Percentiles rank a stretch among this genome's conserved stretches.
phyloP scores from a whole-genome alignment of 2,329 filamentous ascomycete genomes.

The Aspergillus sp. region DNA sequence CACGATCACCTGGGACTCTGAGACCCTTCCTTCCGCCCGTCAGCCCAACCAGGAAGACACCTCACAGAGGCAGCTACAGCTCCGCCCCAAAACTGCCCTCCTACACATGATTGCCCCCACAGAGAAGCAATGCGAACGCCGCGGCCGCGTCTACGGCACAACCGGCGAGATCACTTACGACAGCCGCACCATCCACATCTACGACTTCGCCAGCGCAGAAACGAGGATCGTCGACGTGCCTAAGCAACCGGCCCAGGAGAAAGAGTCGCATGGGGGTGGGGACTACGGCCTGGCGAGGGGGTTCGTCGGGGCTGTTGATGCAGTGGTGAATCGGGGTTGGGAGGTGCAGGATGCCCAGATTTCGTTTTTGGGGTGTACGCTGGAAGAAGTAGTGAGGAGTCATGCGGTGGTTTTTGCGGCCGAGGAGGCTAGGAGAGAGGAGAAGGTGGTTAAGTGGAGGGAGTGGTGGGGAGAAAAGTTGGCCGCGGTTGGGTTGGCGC shows the following conservation, averaged over 20 bases:
- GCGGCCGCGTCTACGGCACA: conserved; percentile 78
- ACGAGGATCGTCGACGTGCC: conserved; percentile 52
- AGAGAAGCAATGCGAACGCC: conserved; percentile 74
- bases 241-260: conserved; percentile 49
- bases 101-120: conserved; percentile 95
- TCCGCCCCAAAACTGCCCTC: conserved; percentile 60
- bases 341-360: conserved; percentile 62
- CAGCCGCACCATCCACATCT: conserved; percentile 64
- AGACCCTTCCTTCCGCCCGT: conserved; percentile 21
- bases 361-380: conserved; percentile 66
- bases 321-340: conserved; percentile 64
- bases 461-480: conserved; percentile 64
- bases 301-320: conserved; percentile 74
- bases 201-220: conserved; percentile 58
- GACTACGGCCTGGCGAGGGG: conserved; percentile 72
- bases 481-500: not conserved
- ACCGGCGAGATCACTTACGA: conserved; percentile 82
- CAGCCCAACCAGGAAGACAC: too few species aligned
- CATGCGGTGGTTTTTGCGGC: conserved; percentile 92
- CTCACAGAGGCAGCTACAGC: not conserved
- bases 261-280: conserved; percentile 60
- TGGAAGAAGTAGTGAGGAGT: conserved; percentile 81
- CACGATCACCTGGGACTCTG: conserved; percentile 78
- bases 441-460: conserved; percentile 64
- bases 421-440: conserved; percentile 68